Percentiles rank a stretch among this genome's conserved stretches.
These are phyloP conservation scores for Phytophthora hybrid DNA, from an alignment of 352 stramenopile genomes.

Conservation along the genomic window DNA sequence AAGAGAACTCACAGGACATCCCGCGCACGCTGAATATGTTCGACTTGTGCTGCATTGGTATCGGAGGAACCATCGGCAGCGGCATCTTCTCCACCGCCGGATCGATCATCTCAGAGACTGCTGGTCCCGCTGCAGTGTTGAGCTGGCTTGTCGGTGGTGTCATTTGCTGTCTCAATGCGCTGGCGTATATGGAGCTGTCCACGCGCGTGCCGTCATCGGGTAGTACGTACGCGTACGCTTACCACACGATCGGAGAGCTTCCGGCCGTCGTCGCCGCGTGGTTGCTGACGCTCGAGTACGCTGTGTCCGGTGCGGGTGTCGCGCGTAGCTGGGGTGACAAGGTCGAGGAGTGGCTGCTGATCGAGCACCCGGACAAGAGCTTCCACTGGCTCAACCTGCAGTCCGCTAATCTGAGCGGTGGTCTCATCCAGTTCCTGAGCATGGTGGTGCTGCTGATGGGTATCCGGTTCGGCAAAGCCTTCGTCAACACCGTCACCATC, in stretches of 20 bases:
- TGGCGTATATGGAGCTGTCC: conserved; percentile 90
- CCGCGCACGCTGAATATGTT: conserved; percentile 69
- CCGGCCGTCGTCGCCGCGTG: conserved; percentile 88
- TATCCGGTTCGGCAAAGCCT: conserved; percentile 88
- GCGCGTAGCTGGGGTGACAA: conserved; percentile 94
- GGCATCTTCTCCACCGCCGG: conserved; percentile 88
- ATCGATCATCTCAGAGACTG: conserved; percentile 71
- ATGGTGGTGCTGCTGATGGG: conserved; percentile 78
- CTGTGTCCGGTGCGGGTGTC: conserved; percentile 88
- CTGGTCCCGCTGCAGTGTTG: conserved; percentile 77
- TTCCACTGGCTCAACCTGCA: conserved; percentile 62
- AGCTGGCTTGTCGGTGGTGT: conserved; percentile 81
- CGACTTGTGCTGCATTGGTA: conserved; percentile 89
- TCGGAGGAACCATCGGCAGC: conserved; percentile 88
- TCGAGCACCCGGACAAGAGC: conserved; percentile 48
- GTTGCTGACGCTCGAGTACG: conserved; percentile 92
- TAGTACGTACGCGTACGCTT: conserved; percentile 92
- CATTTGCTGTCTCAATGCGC: conserved; percentile 74
- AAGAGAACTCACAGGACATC: conserved; percentile 59
- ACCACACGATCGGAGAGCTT: conserved; percentile 91
- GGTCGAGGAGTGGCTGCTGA: conserved; percentile 72
- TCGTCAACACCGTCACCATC: conserved; percentile 87
- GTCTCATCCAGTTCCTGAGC: conserved; percentile 67
- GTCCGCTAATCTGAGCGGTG: conserved; percentile 58
- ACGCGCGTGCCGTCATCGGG: conserved; percentile 86